phyloP scores from a whole-genome alignment of 805 yeast genomes.

The Yamadazyma sp. region DNA sequence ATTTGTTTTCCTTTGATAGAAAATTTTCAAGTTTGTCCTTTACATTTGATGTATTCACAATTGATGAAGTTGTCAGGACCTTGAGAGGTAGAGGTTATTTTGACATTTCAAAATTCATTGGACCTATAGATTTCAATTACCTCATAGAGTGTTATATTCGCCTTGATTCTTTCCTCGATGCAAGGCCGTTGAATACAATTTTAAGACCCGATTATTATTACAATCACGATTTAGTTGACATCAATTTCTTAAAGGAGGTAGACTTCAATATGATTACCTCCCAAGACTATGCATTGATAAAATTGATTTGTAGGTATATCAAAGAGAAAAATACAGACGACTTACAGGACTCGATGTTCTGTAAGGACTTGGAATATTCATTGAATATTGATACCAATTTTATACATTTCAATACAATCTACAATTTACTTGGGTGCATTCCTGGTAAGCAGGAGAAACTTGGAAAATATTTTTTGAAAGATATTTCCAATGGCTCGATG shows the following conservation, averaged over 20 bases:
- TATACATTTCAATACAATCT: slow-evolving; percentile 14
- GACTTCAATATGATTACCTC: slow-evolving; percentile 2
- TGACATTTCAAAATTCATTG: slow-evolving; percentile 10
- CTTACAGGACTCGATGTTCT: slow-evolving; percentile 8
- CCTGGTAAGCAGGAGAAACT: slow-evolving; percentile 2
- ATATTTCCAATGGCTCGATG: slow-evolving; percentile 1
- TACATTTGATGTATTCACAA: slow-evolving; percentile 4
- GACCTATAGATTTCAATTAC: slow-evolving; percentile 12
- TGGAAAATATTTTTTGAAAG: slow-evolving; percentile 1
- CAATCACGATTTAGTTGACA: not conserved
- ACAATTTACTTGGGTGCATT: slow-evolving; percentile 3
- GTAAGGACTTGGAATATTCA: slow-evolving; percentile 10
- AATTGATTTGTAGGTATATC: slow-evolving; percentile 10
- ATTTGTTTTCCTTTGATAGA: slow-evolving; percentile 10
- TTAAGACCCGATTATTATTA: slow-evolving; percentile 3
- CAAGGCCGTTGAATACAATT: slow-evolving; percentile 3
- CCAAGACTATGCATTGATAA: slow-evolving; percentile 13
- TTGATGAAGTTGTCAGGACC: slow-evolving; percentile 10
- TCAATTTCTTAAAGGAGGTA: not conserved
- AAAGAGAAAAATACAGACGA: slow-evolving; percentile 7
- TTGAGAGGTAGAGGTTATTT: slow-evolving; percentile 8
- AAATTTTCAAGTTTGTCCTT: not conserved
- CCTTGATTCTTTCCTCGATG: slow-evolving; percentile 6
- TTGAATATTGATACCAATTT: slow-evolving; percentile 13
- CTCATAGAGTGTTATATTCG: slow-evolving; percentile 10